phyloP scores from a whole-genome alignment of 2,329 filamentous ascomycete species.

The Apiospora marii region DNA sequence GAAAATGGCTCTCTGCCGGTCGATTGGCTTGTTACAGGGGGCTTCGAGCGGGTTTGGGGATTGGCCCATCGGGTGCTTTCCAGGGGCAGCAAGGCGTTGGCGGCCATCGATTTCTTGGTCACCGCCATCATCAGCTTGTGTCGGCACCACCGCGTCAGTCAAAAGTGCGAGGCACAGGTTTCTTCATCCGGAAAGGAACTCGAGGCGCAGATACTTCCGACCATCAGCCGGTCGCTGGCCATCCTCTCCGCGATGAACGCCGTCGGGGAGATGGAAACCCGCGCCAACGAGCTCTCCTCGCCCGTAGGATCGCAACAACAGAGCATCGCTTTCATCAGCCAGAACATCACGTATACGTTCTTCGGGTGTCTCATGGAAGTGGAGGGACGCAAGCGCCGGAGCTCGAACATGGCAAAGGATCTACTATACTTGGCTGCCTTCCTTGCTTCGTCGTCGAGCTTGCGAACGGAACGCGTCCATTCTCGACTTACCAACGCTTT shows the following conservation, averaged over 20 bases:
- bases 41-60: conserved; percentile 52
- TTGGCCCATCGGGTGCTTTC: conserved; percentile 47
- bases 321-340: conserved; percentile 34
- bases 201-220: conserved; percentile 41
- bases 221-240: conserved; percentile 51
- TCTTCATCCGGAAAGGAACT: conserved; percentile 31
- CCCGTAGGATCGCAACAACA: neutral
- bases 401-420: conserved; percentile 14
- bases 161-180: conserved; percentile 27
- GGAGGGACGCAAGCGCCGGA: conserved; percentile 23
- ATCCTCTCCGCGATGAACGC: conserved; percentile 46
- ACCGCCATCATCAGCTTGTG: conserved; percentile 45
- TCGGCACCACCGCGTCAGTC: conserved; percentile 31
- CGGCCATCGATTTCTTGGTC: conserved; percentile 47
- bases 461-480: neutral
- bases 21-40: conserved; percentile 54
- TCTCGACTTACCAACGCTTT: neutral
- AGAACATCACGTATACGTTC: conserved; percentile 31
- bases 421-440: conserved; percentile 26
- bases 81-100: conserved; percentile 39
- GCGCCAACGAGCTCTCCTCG: conserved; percentile 25
- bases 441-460: conserved; percentile 24
- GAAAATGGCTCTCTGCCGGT: conserved; percentile 44
- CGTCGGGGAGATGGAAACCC: conserved; percentile 33
- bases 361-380: conserved; percentile 23